phyloP scores from a whole-genome alignment of 176 grass and related monocot species.

The Dactylis glomerata region DNA sequence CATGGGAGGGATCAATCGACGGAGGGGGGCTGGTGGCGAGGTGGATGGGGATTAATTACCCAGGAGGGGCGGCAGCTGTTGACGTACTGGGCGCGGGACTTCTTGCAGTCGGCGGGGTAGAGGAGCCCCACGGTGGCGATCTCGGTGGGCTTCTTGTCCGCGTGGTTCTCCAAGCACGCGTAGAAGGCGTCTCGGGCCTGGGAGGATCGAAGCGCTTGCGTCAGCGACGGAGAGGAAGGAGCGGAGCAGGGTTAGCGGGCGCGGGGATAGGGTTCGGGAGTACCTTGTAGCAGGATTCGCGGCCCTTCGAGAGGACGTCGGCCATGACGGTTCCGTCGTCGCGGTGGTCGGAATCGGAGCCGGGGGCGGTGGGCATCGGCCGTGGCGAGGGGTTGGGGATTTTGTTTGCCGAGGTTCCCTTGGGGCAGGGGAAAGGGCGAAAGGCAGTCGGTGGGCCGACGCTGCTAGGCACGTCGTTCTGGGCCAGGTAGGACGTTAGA shows the following conservation, averaged over 20 bases:
- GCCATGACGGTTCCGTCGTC: conserved; percentile 43
- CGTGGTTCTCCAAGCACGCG: conserved; percentile 78
- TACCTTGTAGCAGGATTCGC: conserved; percentile 86
- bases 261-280: neutral
- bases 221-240: neutral
- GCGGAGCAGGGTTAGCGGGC: too few species aligned
- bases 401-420: conserved; percentile 29
- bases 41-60: conserved; percentile 36
- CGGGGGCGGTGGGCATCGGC: conserved; percentile 21
- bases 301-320: conserved; percentile 81
- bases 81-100: conserved; percentile 65
- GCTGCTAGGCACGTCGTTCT: neutral
- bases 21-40: neutral
- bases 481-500: neutral
- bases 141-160: conserved; percentile 83
- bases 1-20: neutral
- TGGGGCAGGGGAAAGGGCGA: conserved; percentile 24
- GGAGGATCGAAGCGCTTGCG: neutral
- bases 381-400: conserved; percentile 5
- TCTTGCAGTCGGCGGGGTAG: conserved; percentile 73
- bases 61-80: conserved; percentile 72
- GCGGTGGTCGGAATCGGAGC: conserved; percentile 5
- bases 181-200: conserved; percentile 88
- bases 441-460: neutral
- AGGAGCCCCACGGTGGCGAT: conserved; percentile 81